A percentile compares a stretch with the other conserved stretches of the same genome.
Conservation (phyloP, 495 filamentous ascomycete species). For the Neurospora tetrasperma region DNA sequence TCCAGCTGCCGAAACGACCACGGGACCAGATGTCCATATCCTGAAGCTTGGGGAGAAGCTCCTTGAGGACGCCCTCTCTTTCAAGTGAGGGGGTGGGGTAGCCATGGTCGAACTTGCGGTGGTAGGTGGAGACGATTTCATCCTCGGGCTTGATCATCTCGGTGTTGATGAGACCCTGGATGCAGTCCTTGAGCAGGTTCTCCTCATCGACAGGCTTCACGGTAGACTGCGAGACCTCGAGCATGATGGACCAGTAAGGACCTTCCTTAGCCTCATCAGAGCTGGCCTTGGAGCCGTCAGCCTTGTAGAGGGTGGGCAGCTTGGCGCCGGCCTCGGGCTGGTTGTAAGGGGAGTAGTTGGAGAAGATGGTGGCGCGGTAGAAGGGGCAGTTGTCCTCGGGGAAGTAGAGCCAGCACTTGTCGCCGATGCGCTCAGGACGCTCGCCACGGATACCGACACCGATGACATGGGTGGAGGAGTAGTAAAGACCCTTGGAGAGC, state of each 20-base stretch:
- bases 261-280: slow-evolving; percentile 63
- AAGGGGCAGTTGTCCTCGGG: slow-evolving; percentile 98
- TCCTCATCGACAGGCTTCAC: slow-evolving; percentile 86
- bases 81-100: slow-evolving; percentile 94
- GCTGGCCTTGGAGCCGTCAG: slow-evolving; percentile 68
- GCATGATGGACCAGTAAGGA: slow-evolving; percentile 99
- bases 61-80: slow-evolving; percentile 86
- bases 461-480: slow-evolving; percentile 94
- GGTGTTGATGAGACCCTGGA: slow-evolving; percentile 94
- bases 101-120: slow-evolving; percentile 97
- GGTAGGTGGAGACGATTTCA: slow-evolving; percentile 97
- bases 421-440: slow-evolving; percentile 92
- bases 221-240: slow-evolving; percentile 92
- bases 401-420: slow-evolving; percentile 99
- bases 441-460: slow-evolving; percentile 88
- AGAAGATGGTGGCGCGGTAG: slow-evolving; percentile 99
- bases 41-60: slow-evolving; percentile 88
- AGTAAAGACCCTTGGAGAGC: slow-evolving; percentile 88
- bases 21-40: slow-evolving; percentile 86
- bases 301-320: slow-evolving; percentile 77
- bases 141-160: slow-evolving; percentile 83
- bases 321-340: slow-evolving; percentile 74
- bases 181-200: slow-evolving; percentile 77
- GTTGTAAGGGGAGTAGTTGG: slow-evolving; percentile 99
- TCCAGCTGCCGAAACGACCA: slow-evolving; percentile 96